Evolutionary conservation across 2,329 filamentous ascomycete genomes (phyloP), one percentile per base, ranked within the genome.

Genomic region (Thielaviopsis punctulata): DNA sequence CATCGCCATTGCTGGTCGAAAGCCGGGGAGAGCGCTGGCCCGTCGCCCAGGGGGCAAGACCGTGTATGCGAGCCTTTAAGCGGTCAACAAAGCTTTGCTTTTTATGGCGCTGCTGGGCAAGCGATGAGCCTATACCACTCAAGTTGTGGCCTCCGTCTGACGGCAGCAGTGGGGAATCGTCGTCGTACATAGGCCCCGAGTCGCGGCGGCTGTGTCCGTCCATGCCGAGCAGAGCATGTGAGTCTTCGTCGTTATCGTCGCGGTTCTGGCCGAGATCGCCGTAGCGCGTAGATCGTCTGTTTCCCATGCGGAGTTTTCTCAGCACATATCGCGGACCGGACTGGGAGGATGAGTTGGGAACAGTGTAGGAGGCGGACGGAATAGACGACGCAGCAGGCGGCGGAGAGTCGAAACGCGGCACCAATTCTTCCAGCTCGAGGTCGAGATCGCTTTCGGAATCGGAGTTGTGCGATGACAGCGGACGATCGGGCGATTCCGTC

Each of bases 401-500:
- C 18, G 41, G 24, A 15, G 48, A 59, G 30, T 62, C 61, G 19
- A 63, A 64, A 53, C 62, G 62, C 52, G 85, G 84, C 62, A 89
- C 84, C 58, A 92, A 79, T 70, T 90, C 86, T 61, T 86, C 76
- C 59, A 87, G 74, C 60, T 89, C 83, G 61, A 92, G 72, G 57
- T 86, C 82, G 59, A 82, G 77, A 63, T 90, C 84, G 56, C 67
- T 66, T 53, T 82, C 69, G 48, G 48, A 49, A 25, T 49, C 48
- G 19, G 47, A 49, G 30, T 41, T 10, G 33, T 49, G 48, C 27
- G 23, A 30, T 9, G 48, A 39, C 9, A 70, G 66, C 56, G 74
- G 73, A 55, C 76, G 78, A 66, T 83, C 79, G 66, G 80, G 80
- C 62, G 76, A 75, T 64, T 81, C 51, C 75, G 62, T 69, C 59